Evolutionary conservation across 148 eudicot genomes (phyloP).

Genomic region (Amaranthus palmeri): DNA sequence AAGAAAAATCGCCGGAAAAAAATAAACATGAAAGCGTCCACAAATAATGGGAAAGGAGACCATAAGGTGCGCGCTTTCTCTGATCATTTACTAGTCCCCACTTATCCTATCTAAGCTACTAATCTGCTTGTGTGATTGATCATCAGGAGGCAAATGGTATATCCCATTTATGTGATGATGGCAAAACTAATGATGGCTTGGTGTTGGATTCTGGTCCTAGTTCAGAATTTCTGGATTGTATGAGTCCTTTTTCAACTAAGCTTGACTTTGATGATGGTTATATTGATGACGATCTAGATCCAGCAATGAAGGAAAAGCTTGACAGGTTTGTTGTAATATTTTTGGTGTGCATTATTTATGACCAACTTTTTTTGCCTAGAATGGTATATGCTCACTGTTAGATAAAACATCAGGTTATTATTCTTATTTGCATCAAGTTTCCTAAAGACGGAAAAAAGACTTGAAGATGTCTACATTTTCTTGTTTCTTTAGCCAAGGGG

Average conservation of each 20-base stretch:
- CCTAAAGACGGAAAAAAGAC: too few species aligned
- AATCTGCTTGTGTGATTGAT: too few species aligned
- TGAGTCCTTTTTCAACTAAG: too few species aligned
- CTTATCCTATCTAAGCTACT: too few species aligned
- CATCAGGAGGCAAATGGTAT: not conserved
- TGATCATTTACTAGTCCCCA: too few species aligned
- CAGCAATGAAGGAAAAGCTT: constrained; percentile 61
- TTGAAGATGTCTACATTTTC: not conserved
- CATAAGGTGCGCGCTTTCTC: too few species aligned
- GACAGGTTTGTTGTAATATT: constrained; percentile 51
- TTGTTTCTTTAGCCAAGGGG: not conserved
- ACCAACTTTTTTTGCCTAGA: not conserved
- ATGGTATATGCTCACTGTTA: not conserved
- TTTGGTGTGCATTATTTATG: not conserved
- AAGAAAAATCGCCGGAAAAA: too few species aligned
- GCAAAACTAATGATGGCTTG: not conserved
- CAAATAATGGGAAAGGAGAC: too few species aligned
- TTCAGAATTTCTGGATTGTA: constrained; percentile 9
- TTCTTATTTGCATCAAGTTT: not conserved
- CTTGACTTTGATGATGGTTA: constrained; percentile 40
- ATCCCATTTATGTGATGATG: not conserved
- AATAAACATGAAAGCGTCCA: too few species aligned
- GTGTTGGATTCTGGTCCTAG: constrained; percentile 42
- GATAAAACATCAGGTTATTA: not conserved
- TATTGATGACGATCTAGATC: constrained; percentile 73